Conservation (phyloP, 2,329 filamentous ascomycete genomes). For the Xylaria sp. region DNA sequence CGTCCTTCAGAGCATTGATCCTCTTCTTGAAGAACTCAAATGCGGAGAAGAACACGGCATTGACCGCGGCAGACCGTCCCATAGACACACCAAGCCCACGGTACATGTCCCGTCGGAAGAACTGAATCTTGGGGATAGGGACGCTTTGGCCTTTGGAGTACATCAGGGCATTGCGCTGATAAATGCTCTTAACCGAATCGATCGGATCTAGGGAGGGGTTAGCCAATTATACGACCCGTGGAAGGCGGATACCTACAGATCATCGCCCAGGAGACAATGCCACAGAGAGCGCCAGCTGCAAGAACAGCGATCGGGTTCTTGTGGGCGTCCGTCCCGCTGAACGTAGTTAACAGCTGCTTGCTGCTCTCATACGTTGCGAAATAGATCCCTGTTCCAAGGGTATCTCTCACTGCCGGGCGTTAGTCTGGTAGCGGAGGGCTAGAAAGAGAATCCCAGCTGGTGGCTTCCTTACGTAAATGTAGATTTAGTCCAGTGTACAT, state of each 20-base stretch:
- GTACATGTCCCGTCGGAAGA: slow-evolving; percentile 80
- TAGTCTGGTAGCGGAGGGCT: slow-evolving; percentile 21
- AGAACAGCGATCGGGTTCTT: slow-evolving; percentile 81
- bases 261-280: slow-evolving; percentile 81
- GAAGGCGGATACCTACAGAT: slow-evolving; percentile 65
- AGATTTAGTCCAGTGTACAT: slow-evolving; percentile 82
- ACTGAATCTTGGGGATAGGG: slow-evolving; percentile 74
- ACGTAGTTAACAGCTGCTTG: slow-evolving; percentile 80
- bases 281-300: slow-evolving; percentile 78
- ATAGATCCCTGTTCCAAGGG: slow-evolving; percentile 82
- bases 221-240: slow-evolving; percentile 1
- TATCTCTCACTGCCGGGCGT: slow-evolving; percentile 70
- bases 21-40: slow-evolving; percentile 83
- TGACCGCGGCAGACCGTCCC: slow-evolving; percentile 80
- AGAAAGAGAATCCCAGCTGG: not conserved
- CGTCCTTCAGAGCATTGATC: slow-evolving; percentile 61
- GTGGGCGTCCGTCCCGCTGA: slow-evolving; percentile 72
- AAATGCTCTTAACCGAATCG: slow-evolving; percentile 84
- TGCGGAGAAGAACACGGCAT: slow-evolving; percentile 87
- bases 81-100: slow-evolving; percentile 83
- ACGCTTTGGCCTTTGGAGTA: slow-evolving; percentile 69
- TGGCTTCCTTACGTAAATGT: slow-evolving; percentile 69
- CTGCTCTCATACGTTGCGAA: slow-evolving; percentile 89
- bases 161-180: slow-evolving; percentile 80
- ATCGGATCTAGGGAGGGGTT: slow-evolving; percentile 61